Conservation (phyloP, 2,329 filamentous ascomycete genomes). For the Pseudomassariella vexata region DNA sequence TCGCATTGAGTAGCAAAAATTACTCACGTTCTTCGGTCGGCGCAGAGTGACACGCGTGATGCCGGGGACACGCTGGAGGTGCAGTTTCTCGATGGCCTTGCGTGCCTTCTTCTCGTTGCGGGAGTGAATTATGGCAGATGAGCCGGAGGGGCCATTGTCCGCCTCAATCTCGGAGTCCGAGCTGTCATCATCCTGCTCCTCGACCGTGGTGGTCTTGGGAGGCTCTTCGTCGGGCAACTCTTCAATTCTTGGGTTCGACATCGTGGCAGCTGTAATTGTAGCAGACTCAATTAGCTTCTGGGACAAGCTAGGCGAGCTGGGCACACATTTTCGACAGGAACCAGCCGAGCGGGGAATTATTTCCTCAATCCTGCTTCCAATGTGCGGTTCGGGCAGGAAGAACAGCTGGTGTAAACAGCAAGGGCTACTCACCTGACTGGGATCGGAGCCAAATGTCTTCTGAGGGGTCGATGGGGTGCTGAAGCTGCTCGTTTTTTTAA, state of each 20-base stretch:
- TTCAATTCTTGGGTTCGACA: constrained; percentile 98
- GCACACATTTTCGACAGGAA: constrained; percentile 6
- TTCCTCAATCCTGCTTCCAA: too few relatives aligned
- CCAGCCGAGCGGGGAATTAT: too few relatives aligned
- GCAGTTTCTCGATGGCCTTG: constrained; percentile 98
- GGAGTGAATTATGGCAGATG: constrained; percentile 87
- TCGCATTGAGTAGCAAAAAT: too few relatives aligned
- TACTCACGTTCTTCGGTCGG: constrained; percentile 96
- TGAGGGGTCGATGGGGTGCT: too few relatives aligned
- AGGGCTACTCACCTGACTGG: too few relatives aligned
- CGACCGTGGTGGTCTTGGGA: constrained; percentile 73
- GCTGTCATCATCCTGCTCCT: constrained; percentile 64
- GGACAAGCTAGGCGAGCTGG: constrained; percentile 5
- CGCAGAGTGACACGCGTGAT: constrained; percentile 98
- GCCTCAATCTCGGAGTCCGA: constrained; percentile 75
- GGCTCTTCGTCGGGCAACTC: constrained; percentile 90
- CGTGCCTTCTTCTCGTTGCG: constrained; percentile 99
- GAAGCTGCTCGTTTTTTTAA: too few relatives aligned
- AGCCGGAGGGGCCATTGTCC: constrained; percentile 67
- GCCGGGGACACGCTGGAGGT: constrained; percentile 90
- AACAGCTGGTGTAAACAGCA: too few relatives aligned
- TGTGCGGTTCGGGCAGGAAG: too few relatives aligned
- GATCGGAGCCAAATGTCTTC: too few relatives aligned
- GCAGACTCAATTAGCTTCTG: too few relatives aligned
- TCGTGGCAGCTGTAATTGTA: constrained; percentile 28